Base-by-base conservation (phyloP, 2,329 filamentous ascomycete species). In the Cladobotryum protrusum region DNA sequence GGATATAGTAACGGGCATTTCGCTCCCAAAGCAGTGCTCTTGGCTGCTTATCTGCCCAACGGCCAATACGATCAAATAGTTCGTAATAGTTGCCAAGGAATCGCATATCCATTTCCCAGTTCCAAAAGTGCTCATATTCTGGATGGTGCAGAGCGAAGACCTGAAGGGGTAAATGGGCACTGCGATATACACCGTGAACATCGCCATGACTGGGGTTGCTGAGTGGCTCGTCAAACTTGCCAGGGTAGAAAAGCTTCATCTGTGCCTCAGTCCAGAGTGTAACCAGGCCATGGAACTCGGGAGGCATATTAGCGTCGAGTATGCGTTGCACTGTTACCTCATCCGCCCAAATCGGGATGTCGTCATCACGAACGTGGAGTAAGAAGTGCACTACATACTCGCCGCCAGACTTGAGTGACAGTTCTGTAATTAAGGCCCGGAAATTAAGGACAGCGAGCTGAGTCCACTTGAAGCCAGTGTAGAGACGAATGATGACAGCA, bases 321-420 rank as follows among this genome's bases (percentile, higher is more conserved):
- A 92, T 79, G 14, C 78, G 75, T 57, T 89, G 79, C 52, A 89
- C 88, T 0, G 83, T 85, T 32, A 79, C 76, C 15, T 86, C 81
- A 59, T 93, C 88, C 1, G 87, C 82, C 86, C 87, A 95, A 57
- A 95, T 89, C 41, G 86, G 87, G 39, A 84, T 71, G 59, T 87
- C 81, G 57, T 86, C 79, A 64, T 95, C 86, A 59, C 88, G 89
- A 56, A 95, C 87, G 57, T 95, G 89, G 36, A 95, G 78, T 34
- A 95, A 74, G 63, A 96, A 89, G 65, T 93, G 88, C 3, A 95
- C 76, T 4, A 79, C 78, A 59, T 93, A 95, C 64, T 95, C 88
- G 43, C 86, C 87, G 32, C 89, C 88, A 0, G 87, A 91, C 49
- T 81, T 75, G 44, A 96, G 72, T 7, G 84, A 82, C 9, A 95